Evolutionary conservation across 192 early-diverging fungal species (phyloP).

Genomic region (Coemansia sp.): DNA sequence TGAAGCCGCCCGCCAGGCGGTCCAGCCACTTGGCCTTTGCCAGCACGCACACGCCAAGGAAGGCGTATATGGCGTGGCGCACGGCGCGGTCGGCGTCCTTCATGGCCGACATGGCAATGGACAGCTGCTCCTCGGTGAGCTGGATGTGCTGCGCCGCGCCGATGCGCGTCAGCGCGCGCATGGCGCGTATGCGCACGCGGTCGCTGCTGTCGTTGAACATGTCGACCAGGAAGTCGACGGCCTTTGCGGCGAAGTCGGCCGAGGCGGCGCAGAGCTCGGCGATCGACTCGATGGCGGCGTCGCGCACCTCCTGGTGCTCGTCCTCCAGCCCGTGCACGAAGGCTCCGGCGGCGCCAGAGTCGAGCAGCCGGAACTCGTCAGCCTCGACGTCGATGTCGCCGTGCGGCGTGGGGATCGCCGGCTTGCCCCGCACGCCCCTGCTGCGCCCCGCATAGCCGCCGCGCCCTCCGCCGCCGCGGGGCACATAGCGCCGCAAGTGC

Average conservation of each 20-base stretch:
- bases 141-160: slow-evolving; percentile 59
- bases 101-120: slow-evolving; percentile 71
- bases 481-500: slow-evolving; percentile 51
- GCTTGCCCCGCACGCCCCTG: slow-evolving; percentile 13
- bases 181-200: slow-evolving; percentile 78
- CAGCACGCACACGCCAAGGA: slow-evolving; percentile 66
- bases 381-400: slow-evolving; percentile 67
- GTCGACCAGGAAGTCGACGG: slow-evolving; percentile 85
- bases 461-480: slow-evolving; percentile 14
- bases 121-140: slow-evolving; percentile 74
- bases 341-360: slow-evolving; percentile 85
- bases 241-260: slow-evolving; percentile 68
- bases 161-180: slow-evolving; percentile 74
- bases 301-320: slow-evolving; percentile 86
- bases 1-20: slow-evolving; percentile 63
- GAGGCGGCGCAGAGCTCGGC: slow-evolving; percentile 74
- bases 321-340: slow-evolving; percentile 98
- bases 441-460: slow-evolving; percentile 27
- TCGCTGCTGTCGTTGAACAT: slow-evolving; percentile 98
- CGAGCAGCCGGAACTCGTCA: slow-evolving; percentile 69
- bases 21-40: slow-evolving; percentile 44
- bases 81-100: slow-evolving; percentile 72
- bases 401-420: slow-evolving; percentile 63
- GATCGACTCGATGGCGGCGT: slow-evolving; percentile 85
- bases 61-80: slow-evolving; percentile 70